Base-by-base conservation (phyloP, 257 asterid species). In the Scutellaria barbata region DNA sequence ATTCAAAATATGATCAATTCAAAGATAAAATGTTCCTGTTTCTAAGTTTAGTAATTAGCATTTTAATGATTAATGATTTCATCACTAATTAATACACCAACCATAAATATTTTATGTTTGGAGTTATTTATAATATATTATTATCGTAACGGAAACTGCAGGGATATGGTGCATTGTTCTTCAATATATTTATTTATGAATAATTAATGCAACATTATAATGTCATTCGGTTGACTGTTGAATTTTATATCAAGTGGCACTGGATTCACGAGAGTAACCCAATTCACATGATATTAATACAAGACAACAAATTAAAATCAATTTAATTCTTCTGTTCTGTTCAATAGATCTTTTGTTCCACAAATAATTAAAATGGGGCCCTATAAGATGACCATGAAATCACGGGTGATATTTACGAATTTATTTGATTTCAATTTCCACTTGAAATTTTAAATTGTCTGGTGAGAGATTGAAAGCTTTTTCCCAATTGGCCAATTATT, bases 361-460 rank as follows among this genome's bases (percentile, higher is more conserved):
- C 43, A 14, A n/a, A 37, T 45, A 10, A 57, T 57, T 57, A 67
- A 5, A 50, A 8, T 20, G 5, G 16, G 50, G 41, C 53, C 14
- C 40, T 20, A 14, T n/a, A 37, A 41, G 37, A 14, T 18, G 20
- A 59, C 55, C 22, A 14, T 18, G 20, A 35, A 65, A 39, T 58
- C 51, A 35, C 39, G 13, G 11, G 61, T 39, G 10, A 52, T 7
- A 33, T 4, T 22, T 17, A 25, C 10, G 16, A 76, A 50, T 67
- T 41, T 64, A 53, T 50, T 64, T 10, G 41, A 55, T 69, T 74
- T 64, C 17, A 48, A 47, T 63, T 74, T 47, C 79, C 79, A 78
- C 79, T 63, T 63, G 76, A 13, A 14, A 75, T 64, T 63, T 52
- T 1, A 9, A 46, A 46, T 62, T 10, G 30, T 6, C 4, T 9